phyloP scores from a whole-genome alignment of 495 filamentous ascomycete species.

The Friedmanniomyces endolithicus region DNA sequence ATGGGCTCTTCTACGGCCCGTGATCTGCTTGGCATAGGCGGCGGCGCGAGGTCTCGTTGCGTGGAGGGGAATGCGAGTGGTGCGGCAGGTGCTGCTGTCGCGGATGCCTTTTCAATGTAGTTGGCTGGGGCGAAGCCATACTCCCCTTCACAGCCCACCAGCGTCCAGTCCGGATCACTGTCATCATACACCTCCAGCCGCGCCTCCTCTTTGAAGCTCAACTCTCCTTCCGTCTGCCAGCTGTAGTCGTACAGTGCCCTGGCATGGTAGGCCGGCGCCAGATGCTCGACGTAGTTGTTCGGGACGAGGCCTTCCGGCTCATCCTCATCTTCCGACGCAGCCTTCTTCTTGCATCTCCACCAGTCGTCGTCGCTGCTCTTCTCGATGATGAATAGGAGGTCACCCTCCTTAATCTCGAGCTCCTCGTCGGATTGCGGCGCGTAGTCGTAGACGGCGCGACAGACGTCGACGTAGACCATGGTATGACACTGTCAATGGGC shows the following conservation, averaged over 20 bases:
- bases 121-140: slow-evolving; percentile 96
- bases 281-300: slow-evolving; percentile 90
- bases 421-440: slow-evolving; percentile 77
- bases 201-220: slow-evolving; percentile 88
- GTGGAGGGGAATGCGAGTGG: background rate
- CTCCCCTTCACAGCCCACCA: slow-evolving; percentile 72
- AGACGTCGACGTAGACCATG: slow-evolving; percentile 81
- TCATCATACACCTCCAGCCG: slow-evolving; percentile 74
- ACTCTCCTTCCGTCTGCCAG: slow-evolving; percentile 91
- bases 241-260: slow-evolving; percentile 93
- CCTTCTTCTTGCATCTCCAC: slow-evolving; percentile 99
- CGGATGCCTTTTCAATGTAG: slow-evolving; percentile 62
- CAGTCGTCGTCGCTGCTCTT: slow-evolving; percentile 85
- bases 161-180: slow-evolving; percentile 90
- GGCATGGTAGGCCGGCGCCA: slow-evolving; percentile 52
- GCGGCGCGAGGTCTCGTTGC: slow-evolving; percentile 21
- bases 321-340: slow-evolving; percentile 76
- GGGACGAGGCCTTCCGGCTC: slow-evolving; percentile 89
- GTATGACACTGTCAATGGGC: too few relatives aligned
- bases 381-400: slow-evolving; percentile 83
- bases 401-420: slow-evolving; percentile 76
- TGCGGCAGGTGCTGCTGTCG: slow-evolving; percentile 5
- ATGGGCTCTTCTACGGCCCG: slow-evolving; percentile 12
- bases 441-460: slow-evolving; percentile 90
- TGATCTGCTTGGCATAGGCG: slow-evolving; percentile 27